Evolutionary conservation across 352 stramenopile genomes (phyloP).

Genomic region (Aphanomyces astaci): DNA sequence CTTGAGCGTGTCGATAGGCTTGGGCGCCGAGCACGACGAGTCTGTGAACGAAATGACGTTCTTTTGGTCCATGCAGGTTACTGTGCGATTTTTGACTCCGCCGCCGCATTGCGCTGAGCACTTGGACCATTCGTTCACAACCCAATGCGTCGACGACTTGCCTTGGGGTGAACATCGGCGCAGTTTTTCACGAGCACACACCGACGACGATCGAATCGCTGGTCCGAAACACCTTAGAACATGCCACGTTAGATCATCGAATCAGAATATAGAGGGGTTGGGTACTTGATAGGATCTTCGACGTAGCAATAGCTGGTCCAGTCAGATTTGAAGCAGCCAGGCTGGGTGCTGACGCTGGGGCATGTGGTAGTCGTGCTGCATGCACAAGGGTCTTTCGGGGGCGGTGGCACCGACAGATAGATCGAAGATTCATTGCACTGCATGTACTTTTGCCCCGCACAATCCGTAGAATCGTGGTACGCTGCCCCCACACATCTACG

Average conservation of each 20-base stretch:
- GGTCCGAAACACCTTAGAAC: background rate
- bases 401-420: background rate
- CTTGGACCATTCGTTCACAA: conserved; percentile 12
- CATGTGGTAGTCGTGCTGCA: conserved; percentile 7
- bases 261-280: background rate
- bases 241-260: background rate
- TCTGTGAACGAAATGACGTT: background rate
- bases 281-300: conserved; percentile 9
- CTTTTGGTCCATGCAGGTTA: conserved; percentile 2
- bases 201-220: background rate
- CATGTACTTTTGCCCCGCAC: conserved; percentile 19
- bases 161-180: background rate
- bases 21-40: background rate
- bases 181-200: conserved; percentile 5
- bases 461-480: background rate
- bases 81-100: conserved; percentile 7
- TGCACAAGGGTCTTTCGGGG: background rate
- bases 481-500: conserved; percentile 5
- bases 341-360: background rate
- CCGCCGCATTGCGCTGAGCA: conserved; percentile 15
- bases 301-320: conserved; percentile 12
- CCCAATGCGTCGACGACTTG: conserved; percentile 4
- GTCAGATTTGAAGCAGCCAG: background rate
- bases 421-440: background rate
- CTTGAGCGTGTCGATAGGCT: background rate